Evolutionary conservation across 2,329 filamentous ascomycete genomes (phyloP).

Genomic region (Xylariaceae sp.): DNA sequence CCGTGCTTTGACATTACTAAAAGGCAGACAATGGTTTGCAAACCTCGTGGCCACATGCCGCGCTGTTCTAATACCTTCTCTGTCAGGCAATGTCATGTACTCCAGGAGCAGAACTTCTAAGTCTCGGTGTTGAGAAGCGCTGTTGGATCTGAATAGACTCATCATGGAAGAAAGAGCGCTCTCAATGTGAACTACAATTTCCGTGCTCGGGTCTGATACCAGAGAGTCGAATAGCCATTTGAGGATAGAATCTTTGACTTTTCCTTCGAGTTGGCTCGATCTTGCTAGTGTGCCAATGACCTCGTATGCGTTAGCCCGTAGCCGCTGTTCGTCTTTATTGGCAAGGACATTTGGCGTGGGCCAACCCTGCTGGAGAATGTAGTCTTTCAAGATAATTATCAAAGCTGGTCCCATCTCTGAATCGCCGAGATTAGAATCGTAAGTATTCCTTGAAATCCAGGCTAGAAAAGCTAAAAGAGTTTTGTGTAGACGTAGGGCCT

Average conservation of each 20-base stretch:
- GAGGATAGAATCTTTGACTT: slow-evolving; percentile 50
- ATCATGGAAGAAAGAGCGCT: slow-evolving; percentile 76
- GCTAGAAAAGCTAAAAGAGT: slow-evolving; percentile 83
- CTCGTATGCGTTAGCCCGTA: slow-evolving; percentile 83
- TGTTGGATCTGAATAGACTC: slow-evolving; percentile 37
- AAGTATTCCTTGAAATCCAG: slow-evolving; percentile 76
- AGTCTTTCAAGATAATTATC: slow-evolving; percentile 65
- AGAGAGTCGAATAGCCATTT: slow-evolving; percentile 83
- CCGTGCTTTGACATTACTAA: slow-evolving; percentile 70
- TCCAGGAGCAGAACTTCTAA: slow-evolving; percentile 58
- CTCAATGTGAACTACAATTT: slow-evolving; percentile 82
- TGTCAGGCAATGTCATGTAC: slow-evolving; percentile 58
- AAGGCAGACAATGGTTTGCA: slow-evolving; percentile 82
- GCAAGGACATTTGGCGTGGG: slow-evolving; percentile 51
- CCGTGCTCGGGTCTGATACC: slow-evolving; percentile 70
- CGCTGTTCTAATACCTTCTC: slow-evolving; percentile 63
- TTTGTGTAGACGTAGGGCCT: slow-evolving; percentile 73
- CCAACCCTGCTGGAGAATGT: slow-evolving; percentile 80
- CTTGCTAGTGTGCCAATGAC: slow-evolving; percentile 79
- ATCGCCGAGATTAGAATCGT: slow-evolving; percentile 51
- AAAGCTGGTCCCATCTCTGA: slow-evolving; percentile 63
- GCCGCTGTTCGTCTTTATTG: slow-evolving; percentile 57
- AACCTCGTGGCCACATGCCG: slow-evolving; percentile 82
- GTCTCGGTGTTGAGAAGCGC: slow-evolving; percentile 28
- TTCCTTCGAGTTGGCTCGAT: slow-evolving; percentile 54